Conservation (phyloP, 345 rosid genomes). For the Syzygium aromaticum region DNA sequence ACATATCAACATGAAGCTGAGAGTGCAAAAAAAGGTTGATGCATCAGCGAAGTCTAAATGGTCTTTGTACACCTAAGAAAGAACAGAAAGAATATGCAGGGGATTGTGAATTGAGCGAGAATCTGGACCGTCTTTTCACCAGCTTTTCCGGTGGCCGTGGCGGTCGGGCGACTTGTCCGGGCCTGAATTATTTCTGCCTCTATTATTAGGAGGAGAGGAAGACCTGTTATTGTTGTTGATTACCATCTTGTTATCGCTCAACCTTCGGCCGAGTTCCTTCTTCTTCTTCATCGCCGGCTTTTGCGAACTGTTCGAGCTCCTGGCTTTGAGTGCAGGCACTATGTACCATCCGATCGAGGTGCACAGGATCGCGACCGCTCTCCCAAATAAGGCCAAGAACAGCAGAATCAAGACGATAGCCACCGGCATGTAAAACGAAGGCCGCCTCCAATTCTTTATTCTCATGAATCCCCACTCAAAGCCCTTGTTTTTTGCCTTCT, state of each 20-base stretch:
- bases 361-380: constrained; percentile 50
- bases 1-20: neutral
- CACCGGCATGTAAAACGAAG: constrained; percentile 45
- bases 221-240: neutral
- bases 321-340: constrained; percentile 33
- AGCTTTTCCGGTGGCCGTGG: constrained; percentile 16
- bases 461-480: neutral
- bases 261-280: constrained; percentile 34
- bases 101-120: neutral
- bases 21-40: neutral
- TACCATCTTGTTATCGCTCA: constrained; percentile 26
- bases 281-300: constrained; percentile 20
- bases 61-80: neutral
- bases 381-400: constrained; percentile 49
- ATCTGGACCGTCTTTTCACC: constrained; percentile 5
- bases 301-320: constrained; percentile 6
- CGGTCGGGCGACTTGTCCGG: constrained; percentile 3
- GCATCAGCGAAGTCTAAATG: neutral
- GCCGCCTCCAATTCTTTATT: constrained; percentile 22
- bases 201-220: constrained; percentile 19
- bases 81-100: neutral
- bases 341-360: constrained; percentile 68
- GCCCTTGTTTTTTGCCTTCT: constrained; percentile 4
- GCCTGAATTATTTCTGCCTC: neutral
- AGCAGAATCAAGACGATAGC: constrained; percentile 43